phyloP scores from a whole-genome alignment of 2,329 filamentous ascomycete species.

The Truncatella angustata region DNA sequence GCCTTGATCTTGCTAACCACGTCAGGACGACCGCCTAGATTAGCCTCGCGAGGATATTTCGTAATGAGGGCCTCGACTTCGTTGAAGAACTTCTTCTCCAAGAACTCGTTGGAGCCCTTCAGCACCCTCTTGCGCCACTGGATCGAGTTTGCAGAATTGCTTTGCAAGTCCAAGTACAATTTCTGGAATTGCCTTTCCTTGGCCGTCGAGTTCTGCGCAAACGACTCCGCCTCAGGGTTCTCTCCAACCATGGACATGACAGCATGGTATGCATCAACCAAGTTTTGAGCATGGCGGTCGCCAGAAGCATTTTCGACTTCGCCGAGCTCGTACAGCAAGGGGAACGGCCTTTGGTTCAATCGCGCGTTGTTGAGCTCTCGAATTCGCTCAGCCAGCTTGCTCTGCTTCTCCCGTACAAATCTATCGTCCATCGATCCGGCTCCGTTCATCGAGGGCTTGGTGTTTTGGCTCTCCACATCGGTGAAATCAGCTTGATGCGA shows the following conservation, averaged over 20 bases:
- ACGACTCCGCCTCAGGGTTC: slow-evolving; percentile 56
- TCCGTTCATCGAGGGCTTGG: slow-evolving; percentile 44
- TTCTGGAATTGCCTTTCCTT: slow-evolving; percentile 73
- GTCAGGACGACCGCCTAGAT: slow-evolving; percentile 84
- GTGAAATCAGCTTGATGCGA: slow-evolving; percentile 64
- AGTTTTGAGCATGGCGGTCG: slow-evolving; percentile 69
- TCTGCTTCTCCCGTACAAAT: slow-evolving; percentile 79
- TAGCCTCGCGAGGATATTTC: slow-evolving; percentile 84
- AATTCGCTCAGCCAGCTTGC: slow-evolving; percentile 75
- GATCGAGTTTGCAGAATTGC: slow-evolving; percentile 61
- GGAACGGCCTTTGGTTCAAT: slow-evolving; percentile 63
- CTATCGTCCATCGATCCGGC: slow-evolving; percentile 66
- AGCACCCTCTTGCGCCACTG: slow-evolving; percentile 77
- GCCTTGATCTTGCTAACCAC: slow-evolving; percentile 88
- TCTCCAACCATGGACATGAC: slow-evolving; percentile 78
- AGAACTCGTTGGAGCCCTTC: slow-evolving; percentile 71
- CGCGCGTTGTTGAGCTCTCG: slow-evolving; percentile 75
- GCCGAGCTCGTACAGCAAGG: slow-evolving; percentile 73
- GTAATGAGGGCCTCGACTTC: slow-evolving; percentile 75
- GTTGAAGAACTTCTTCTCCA: slow-evolving; percentile 78
- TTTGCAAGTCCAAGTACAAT: slow-evolving; percentile 74
- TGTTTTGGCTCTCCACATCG: slow-evolving; percentile 62
- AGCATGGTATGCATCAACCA: slow-evolving; percentile 80
- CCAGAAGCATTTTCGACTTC: slow-evolving; percentile 69
- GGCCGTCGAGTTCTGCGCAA: slow-evolving; percentile 61